Conservation (phyloP, 306 rosid species). For the Lupinus albus region DNA sequence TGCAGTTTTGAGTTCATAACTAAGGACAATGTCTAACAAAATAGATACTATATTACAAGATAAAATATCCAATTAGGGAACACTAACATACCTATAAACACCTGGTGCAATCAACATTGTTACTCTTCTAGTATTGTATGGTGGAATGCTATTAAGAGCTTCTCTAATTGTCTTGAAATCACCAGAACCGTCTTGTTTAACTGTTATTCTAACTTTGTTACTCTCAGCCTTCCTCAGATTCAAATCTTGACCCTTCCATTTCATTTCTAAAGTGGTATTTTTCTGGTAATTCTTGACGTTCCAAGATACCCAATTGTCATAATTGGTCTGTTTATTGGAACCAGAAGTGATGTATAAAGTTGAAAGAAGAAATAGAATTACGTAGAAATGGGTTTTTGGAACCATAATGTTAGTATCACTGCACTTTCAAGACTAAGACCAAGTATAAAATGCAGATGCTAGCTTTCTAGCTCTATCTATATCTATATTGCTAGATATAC, state of each 20-base stretch:
- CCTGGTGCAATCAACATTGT: constrained; percentile 54
- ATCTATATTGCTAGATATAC: not conserved
- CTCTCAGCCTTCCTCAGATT: constrained; percentile 55
- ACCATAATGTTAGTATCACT: constrained; percentile 43
- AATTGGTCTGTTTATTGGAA: constrained; percentile 35
- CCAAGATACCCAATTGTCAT: constrained; percentile 61
- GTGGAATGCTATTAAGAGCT: constrained; percentile 61
- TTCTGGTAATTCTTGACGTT: constrained; percentile 46
- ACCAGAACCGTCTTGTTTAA: constrained; percentile 52
- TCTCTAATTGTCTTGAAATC: constrained; percentile 61
- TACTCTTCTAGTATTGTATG: constrained; percentile 53
- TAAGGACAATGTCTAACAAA: constrained; percentile 4
- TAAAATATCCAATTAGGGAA: constrained; percentile 37
- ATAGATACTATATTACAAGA: too few relatives aligned
- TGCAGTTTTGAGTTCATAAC: too few relatives aligned
- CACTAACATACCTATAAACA: constrained; percentile 62
- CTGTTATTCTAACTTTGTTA: constrained; percentile 48
- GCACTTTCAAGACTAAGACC: constrained; percentile 6
- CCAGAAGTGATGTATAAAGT: not conserved
- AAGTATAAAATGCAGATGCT: constrained; percentile 10
- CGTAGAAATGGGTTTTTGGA: constrained; percentile 32
- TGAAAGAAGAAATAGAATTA: constrained; percentile 41
- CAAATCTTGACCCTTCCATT: constrained; percentile 44
- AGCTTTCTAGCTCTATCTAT: not conserved
- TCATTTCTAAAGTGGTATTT: constrained; percentile 46